These are phyloP conservation scores for Spatholobus suberectus DNA, from an alignment of 306 rosid species.

Conservation along the genomic window DNA sequence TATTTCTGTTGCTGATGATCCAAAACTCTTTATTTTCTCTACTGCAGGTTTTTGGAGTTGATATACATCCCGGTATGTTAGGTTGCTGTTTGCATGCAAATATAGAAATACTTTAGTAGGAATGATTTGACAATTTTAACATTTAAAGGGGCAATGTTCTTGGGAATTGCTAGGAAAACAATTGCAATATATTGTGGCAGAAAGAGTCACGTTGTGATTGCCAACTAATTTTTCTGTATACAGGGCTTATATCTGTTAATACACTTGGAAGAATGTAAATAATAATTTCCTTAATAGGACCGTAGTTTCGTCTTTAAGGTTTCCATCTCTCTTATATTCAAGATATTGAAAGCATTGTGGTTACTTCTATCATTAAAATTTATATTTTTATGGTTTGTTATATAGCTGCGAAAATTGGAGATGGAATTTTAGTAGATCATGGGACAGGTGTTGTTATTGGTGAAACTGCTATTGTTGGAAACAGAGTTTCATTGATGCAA, in stretches of 20 bases:
- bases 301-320: constrained; percentile 15
- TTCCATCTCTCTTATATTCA: neutral
- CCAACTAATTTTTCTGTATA: neutral
- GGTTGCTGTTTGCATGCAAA: neutral
- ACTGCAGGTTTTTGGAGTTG: constrained; percentile 74
- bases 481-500: constrained; percentile 84
- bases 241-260: neutral
- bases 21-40: constrained; percentile 22
- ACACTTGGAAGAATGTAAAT: neutral
- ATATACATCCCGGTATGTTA: constrained; percentile 79
- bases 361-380: constrained; percentile 11
- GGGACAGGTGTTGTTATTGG: constrained; percentile 85
- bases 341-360: constrained; percentile 11
- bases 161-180: neutral
- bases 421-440: constrained; percentile 82
- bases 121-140: neutral
- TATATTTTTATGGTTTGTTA: neutral
- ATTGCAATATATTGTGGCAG: neutral
- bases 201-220: neutral
- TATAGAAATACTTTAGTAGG: neutral
- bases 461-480: constrained; percentile 80
- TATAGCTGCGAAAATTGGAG: constrained; percentile 81
- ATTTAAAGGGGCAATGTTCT: neutral
- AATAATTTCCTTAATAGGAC: neutral
- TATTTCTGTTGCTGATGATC: constrained; percentile 11